These are phyloP conservation scores for Pythium brassicae DNA, from an alignment of 352 stramenopile genomes.

Conservation along the genomic window DNA sequence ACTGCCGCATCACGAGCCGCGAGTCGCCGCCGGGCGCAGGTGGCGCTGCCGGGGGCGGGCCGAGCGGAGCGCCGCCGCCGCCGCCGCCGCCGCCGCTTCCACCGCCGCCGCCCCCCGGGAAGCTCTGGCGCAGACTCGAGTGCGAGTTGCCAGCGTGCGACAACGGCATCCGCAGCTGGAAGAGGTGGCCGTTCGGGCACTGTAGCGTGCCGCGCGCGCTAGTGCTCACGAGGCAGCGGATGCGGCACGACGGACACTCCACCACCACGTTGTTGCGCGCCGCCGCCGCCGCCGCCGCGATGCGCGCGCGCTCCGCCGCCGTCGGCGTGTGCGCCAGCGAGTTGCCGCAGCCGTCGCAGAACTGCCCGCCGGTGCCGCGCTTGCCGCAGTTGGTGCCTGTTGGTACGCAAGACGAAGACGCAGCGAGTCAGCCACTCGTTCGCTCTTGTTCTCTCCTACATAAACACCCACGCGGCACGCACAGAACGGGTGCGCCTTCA, in stretches of 20 bases:
- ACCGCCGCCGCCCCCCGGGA: slow-evolving; percentile 8
- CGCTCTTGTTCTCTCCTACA: background rate
- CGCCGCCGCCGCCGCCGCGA: slow-evolving; percentile 39
- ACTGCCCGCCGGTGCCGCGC: slow-evolving; percentile 61
- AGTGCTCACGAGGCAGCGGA: slow-evolving; percentile 75
- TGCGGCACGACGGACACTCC: slow-evolving; percentile 67
- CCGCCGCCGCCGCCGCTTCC: background rate
- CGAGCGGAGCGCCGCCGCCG: slow-evolving; percentile 1
- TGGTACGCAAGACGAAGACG: too few species aligned
- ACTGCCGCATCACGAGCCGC: slow-evolving; percentile 77
- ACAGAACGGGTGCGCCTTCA: slow-evolving; percentile 85
- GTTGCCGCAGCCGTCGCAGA: slow-evolving; percentile 71
- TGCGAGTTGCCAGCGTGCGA: slow-evolving; percentile 33
- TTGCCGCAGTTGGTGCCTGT: slow-evolving; percentile 75
- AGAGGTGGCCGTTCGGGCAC: slow-evolving; percentile 71
- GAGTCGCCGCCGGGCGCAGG: slow-evolving; percentile 11
- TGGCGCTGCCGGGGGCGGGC: slow-evolving; percentile 8
- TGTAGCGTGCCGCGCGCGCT: slow-evolving; percentile 65
- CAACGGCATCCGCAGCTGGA: slow-evolving; percentile 65
- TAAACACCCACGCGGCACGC: slow-evolving; percentile 4
- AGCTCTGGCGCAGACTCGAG: slow-evolving; percentile 26
- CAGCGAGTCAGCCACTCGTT: too few species aligned
- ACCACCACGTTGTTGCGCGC: slow-evolving; percentile 70
- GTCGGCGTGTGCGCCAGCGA: slow-evolving; percentile 70
- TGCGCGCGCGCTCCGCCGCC: slow-evolving; percentile 58